phyloP scores from a whole-genome alignment of 768 basidiomycete genomes.

The Lactarius tabidus region DNA sequence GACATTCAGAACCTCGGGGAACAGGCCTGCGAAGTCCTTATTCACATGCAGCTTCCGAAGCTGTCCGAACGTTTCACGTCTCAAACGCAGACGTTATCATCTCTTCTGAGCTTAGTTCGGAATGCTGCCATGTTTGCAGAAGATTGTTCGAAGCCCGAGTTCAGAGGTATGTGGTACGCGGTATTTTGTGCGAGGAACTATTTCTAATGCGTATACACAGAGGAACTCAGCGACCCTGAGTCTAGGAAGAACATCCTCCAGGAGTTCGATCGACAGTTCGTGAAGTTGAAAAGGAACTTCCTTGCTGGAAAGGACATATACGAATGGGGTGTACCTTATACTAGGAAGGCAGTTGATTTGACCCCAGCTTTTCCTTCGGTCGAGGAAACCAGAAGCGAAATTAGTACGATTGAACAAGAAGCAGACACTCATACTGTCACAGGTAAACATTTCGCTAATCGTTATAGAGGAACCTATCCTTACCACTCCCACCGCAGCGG shows the following conservation, averaged over 20 bases:
- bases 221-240: neutral
- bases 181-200: neutral
- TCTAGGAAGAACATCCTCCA: neutral
- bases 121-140: conserved; percentile 19
- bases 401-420: neutral
- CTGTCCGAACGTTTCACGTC: conserved; percentile 1
- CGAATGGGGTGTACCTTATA: neutral
- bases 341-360: neutral
- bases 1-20: conserved; percentile 10
- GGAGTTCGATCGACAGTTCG: neutral
- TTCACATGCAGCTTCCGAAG: conserved; percentile 3
- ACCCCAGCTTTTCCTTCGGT: neutral
- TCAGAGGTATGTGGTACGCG: neutral
- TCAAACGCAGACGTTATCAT: neutral
- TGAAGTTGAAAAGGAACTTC: conserved; percentile 12
- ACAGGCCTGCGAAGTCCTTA: neutral
- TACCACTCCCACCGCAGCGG: neutral
- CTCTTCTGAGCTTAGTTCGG: neutral
- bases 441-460: neutral
- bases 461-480: neutral
- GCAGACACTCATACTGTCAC: neutral
- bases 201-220: neutral
- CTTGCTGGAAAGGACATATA: conserved; percentile 4
- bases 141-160: conserved; percentile 10
- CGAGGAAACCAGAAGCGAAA: conserved; percentile 5